These are phyloP conservation scores for Colletotrichum falcatum DNA, from an alignment of 2,329 filamentous ascomycete genomes.

Conservation along the genomic window DNA sequence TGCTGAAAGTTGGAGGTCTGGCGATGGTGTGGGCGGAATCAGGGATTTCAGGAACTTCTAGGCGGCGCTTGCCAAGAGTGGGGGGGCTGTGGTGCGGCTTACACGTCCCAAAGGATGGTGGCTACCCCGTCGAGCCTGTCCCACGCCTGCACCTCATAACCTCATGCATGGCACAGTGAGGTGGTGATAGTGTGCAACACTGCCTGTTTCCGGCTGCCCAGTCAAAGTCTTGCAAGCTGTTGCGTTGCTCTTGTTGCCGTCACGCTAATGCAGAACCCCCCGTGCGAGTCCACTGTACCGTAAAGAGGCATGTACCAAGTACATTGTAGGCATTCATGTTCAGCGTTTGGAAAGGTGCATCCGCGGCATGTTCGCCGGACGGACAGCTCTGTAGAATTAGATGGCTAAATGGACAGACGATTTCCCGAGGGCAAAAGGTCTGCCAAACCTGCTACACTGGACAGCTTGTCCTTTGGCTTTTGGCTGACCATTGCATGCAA, in stretches of 20 bases:
- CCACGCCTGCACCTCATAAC: slow-evolving; percentile 8
- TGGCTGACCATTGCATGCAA: slow-evolving; percentile 8
- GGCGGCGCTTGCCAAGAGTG: slow-evolving; percentile 11
- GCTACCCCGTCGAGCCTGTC: slow-evolving; percentile 34
- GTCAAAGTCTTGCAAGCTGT: background rate
- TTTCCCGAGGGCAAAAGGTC: background rate
- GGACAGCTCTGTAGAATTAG: background rate
- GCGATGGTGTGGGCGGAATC: slow-evolving; percentile 11
- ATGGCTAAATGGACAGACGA: slow-evolving; percentile 13
- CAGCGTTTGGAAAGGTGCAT: slow-evolving; percentile 31
- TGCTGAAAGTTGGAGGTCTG: slow-evolving; percentile 7
- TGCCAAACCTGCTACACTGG: background rate
- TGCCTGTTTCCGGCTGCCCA: background rate
- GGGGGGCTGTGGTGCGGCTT: slow-evolving; percentile 13
- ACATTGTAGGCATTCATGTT: background rate
- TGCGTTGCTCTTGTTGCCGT: background rate
- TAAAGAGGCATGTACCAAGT: background rate
- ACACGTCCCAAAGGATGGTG: slow-evolving; percentile 24
- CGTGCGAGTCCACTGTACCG: slow-evolving; percentile 29
- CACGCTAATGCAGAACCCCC: slow-evolving; percentile 34
- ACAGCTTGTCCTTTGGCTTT: background rate
- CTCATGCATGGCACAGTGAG: background rate
- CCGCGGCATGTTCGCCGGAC: background rate
- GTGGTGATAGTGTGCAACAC: too few species aligned
- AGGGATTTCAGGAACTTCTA: slow-evolving; percentile 16